These are phyloP conservation scores for Tolypocladium album DNA, from an alignment of 2,329 filamentous ascomycete genomes.

Conservation along the genomic window DNA sequence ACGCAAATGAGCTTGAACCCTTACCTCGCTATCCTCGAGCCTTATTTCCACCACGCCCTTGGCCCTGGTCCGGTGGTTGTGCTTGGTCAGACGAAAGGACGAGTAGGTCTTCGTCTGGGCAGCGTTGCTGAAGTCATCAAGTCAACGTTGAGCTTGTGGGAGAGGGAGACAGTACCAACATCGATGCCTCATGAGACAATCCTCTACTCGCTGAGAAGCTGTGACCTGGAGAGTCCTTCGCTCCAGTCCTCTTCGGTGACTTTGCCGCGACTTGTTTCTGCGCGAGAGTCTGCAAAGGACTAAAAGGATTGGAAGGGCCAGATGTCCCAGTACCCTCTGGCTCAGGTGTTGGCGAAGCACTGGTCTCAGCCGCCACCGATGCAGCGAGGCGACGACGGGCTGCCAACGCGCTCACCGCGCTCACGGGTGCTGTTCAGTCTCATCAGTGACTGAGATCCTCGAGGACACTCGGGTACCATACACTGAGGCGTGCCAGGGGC, in stretches of 20 bases:
- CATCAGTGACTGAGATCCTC: not conserved
- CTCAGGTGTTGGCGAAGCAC: not conserved
- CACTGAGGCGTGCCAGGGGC: constrained; percentile 15
- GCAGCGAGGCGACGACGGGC: constrained; percentile 19
- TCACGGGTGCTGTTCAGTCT: constrained; percentile 11
- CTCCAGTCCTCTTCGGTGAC: constrained; percentile 9
- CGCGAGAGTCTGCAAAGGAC: constrained; percentile 12
- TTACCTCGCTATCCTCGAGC: constrained; percentile 39
- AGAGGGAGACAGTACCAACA: not conserved
- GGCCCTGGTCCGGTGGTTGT: constrained; percentile 28
- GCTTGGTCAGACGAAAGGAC: constrained; percentile 33
- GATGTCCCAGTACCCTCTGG: constrained; percentile 9
- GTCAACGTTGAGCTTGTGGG: not conserved
- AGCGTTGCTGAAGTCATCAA: not conserved
- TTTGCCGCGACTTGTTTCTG: constrained; percentile 3
- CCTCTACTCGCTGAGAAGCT: not conserved
- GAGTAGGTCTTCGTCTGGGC: constrained; percentile 19
- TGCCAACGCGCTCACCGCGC: constrained; percentile 26
- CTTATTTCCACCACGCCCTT: constrained; percentile 30
- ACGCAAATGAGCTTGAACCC: not conserved
- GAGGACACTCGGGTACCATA: constrained; percentile 9
- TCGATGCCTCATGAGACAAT: not conserved
- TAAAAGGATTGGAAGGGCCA: constrained; percentile 17
- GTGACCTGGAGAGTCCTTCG: not conserved
- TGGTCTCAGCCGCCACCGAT: constrained; percentile 6